Conservation (phyloP, 306 rosid genomes). For the Mucuna pruriens region DNA sequence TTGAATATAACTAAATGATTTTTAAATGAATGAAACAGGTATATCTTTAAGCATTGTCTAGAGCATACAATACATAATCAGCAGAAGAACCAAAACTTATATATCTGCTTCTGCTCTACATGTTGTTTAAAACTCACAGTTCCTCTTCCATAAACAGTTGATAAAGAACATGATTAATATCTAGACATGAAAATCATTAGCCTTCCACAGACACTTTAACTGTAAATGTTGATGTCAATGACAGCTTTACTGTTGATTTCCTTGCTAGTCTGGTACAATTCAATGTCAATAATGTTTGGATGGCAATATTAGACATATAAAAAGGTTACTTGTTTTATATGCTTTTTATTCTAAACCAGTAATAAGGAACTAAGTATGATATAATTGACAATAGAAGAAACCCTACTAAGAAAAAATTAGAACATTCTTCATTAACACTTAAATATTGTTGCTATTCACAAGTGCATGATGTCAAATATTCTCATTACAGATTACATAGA, state of each 20-base stretch:
- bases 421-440: conserved; percentile 1
- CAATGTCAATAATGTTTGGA: neutral
- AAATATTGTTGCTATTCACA: neutral
- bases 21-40: neutral
- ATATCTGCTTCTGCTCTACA: neutral
- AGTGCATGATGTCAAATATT: neutral
- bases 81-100: neutral
- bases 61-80: neutral
- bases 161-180: neutral
- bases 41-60: conserved; percentile 8
- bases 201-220: neutral
- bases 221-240: neutral
- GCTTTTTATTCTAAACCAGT: neutral
- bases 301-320: conserved; percentile 15
- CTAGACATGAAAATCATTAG: conserved; percentile 13
- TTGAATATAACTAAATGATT: neutral
- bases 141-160: neutral
- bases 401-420: neutral
- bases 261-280: neutral
- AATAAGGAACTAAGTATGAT: neutral
- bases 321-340: neutral
- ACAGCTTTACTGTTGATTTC: neutral
- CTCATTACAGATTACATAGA: neutral
- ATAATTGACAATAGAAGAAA: neutral
- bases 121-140: conserved; percentile 10